Percentiles rank a stretch among this genome's conserved stretches.
These are phyloP conservation scores for Babesia gibsoni DNA, from an alignment of 169 alveolate species.

Conservation along the genomic window DNA sequence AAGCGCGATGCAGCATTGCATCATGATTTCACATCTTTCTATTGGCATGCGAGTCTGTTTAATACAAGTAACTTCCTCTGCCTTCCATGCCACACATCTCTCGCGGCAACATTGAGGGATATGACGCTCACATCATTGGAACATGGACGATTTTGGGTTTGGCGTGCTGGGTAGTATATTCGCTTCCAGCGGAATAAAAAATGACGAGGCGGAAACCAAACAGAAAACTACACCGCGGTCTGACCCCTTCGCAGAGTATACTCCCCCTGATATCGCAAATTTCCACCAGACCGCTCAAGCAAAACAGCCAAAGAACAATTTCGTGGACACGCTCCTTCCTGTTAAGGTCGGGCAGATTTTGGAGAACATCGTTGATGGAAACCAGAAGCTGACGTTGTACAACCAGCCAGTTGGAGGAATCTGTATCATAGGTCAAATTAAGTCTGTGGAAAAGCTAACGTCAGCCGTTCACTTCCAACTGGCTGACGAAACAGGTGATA, in stretches of 20 bases:
- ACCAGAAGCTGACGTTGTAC: slow-evolving; percentile 45
- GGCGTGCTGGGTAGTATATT: slow-evolving; percentile 65
- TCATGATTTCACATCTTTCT: no score
- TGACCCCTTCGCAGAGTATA: slow-evolving; percentile 35
- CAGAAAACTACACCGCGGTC: slow-evolving; percentile 16
- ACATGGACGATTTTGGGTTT: slow-evolving; percentile 62
- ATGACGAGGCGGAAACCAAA: slow-evolving; percentile 41
- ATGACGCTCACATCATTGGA: no score
- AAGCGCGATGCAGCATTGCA: no score
- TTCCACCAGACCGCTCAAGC: slow-evolving; percentile 27
- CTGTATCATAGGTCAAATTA: slow-evolving; percentile 47
- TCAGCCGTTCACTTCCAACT: slow-evolving; percentile 36
- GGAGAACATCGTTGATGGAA: slow-evolving; percentile 43
- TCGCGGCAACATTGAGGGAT: no score
- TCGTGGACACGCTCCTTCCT: slow-evolving; percentile 46
- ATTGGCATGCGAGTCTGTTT: no score
- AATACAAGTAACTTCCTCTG: no score
- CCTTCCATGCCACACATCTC: no score
- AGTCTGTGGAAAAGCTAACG: slow-evolving; percentile 28
- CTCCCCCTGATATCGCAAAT: slow-evolving; percentile 61
- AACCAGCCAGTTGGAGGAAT: slow-evolving; percentile 44
- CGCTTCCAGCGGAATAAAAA: slow-evolving; percentile 15
- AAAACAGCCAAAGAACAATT: slow-evolving; percentile 10
- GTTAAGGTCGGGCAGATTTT: slow-evolving; percentile 40
- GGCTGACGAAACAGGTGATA: slow-evolving; percentile 48